Base-by-base conservation (phyloP, 2,329 filamentous ascomycete species). In the Calonectria henricotiae region DNA sequence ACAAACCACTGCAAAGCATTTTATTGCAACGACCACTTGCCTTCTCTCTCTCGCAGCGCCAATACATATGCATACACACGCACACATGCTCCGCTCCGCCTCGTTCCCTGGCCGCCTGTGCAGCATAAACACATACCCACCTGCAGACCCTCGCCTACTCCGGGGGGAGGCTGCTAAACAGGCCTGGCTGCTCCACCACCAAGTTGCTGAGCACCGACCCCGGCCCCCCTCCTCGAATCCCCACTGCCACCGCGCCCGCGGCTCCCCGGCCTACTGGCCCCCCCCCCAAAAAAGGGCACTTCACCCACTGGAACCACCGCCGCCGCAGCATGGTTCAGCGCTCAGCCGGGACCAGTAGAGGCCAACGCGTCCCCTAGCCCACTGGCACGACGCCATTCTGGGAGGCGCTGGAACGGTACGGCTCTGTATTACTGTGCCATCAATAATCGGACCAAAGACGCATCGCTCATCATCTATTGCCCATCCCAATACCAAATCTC, bases 1-100 rank as follows among this genome's bases (percentile, higher is more conserved):
- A 67, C 58, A 44, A 64, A 68, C 51, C 66, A 49, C 49, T 68
- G 66, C 49, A 60, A 64, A 61, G 35, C 47, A 46, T 51, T 37
- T 61, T 44, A 61, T 35, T 65, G 67, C 51, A 68, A 68, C 66
- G 61, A 68, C 49, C 66, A 63, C 65, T 46, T 58, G 47, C 65
- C n/a, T 3, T 37, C 12, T 35, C 32, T 13, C 39, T 39, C 54
- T 32, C 15, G 39, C 23, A 25, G 60, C 43, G 23, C 27, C 55
- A 61, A 43, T 62, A 13, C 12, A 39, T 20, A 51, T 15, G 39
- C n/a, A 27, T 35, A 47, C 43, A 25, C 20, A 30, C 20, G 25
- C 43, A 46, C 43, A 46, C n/a, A 46, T 23, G 20, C 32, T 37
- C 35, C 12, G 32, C 35, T 39, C 35, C 51, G 51, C 51, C 51